Conservation (phyloP, 140 eudicot species). For the Bidens hawaiensis region DNA sequence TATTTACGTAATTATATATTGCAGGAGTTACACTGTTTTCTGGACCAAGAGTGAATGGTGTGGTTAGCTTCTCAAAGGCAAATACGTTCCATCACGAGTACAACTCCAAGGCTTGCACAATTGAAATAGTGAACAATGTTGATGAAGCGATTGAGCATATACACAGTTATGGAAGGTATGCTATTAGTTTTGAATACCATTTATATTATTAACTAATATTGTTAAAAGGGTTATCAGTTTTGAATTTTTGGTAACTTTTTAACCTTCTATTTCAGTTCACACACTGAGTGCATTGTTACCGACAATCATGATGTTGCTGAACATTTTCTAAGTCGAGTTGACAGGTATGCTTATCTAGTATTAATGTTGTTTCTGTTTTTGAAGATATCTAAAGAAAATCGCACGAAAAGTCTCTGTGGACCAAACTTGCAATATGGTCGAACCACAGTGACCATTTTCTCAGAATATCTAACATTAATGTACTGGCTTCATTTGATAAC, state of each 20-base stretch:
- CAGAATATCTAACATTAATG: not conserved
- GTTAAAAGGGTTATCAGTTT: not conserved
- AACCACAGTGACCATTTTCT: too few species aligned
- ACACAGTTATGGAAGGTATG: constrained; percentile 79
- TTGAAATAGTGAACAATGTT: constrained; percentile 78
- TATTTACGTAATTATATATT: too few species aligned
- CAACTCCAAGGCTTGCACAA: constrained; percentile 68
- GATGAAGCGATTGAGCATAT: constrained; percentile 81
- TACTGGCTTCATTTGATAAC: not conserved
- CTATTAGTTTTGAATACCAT: not conserved
- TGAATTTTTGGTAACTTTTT: constrained; percentile 14
- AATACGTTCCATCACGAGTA: constrained; percentile 70
- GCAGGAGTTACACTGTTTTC: constrained; percentile 80
- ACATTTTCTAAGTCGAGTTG: constrained; percentile 45
- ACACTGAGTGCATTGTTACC: constrained; percentile 18
- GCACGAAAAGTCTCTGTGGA: too few species aligned
- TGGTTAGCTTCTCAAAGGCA: constrained; percentile 48
- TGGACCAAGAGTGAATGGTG: constrained; percentile 67
- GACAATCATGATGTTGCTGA: not conserved
- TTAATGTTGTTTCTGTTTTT: too few species aligned
- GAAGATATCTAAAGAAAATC: too few species aligned
- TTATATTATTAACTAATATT: not conserved
- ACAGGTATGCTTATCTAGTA: too few species aligned
- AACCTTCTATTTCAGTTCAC: constrained; percentile 55
- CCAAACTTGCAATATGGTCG: too few species aligned